phyloP scores from a whole-genome alignment of 306 rosid genomes.

The Echinosophora koreensis region DNA sequence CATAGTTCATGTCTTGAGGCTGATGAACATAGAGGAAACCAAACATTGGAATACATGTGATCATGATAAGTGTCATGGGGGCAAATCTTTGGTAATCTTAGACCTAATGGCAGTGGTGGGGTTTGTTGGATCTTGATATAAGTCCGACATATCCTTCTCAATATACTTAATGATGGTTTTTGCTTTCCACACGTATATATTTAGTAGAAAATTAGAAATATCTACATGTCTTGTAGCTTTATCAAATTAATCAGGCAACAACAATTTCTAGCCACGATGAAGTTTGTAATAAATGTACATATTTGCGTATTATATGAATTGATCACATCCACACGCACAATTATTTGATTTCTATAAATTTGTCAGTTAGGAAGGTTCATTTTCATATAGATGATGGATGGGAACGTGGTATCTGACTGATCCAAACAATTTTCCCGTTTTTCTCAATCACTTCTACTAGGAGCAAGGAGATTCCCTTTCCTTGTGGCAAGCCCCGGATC shows the following conservation, averaged over 20 bases:
- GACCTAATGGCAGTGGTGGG: constrained; percentile 41
- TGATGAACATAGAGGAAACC: constrained; percentile 52
- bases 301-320: constrained; percentile 18
- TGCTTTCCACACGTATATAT: constrained; percentile 29
- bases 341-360: constrained; percentile 42
- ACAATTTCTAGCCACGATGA: constrained; percentile 12
- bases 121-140: constrained; percentile 32
- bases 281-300: constrained; percentile 31
- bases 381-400: constrained; percentile 11
- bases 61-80: constrained; percentile 41
- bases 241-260: constrained; percentile 15
- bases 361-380: constrained; percentile 9
- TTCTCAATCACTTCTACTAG: neutral
- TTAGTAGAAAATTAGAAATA: no score
- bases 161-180: constrained; percentile 28
- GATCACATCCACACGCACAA: constrained; percentile 40
- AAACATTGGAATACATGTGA: constrained; percentile 50
- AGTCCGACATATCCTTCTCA: constrained; percentile 41
- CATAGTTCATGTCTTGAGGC: constrained; percentile 39
- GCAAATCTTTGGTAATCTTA: constrained; percentile 47
- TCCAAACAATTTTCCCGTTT: neutral
- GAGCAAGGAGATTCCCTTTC: neutral
- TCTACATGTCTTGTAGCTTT: constrained; percentile 33
- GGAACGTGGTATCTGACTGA: neutral
- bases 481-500: neutral